Base-by-base conservation (phyloP, 2,329 filamentous ascomycete genomes). In the Gyromitra esculenta region DNA sequence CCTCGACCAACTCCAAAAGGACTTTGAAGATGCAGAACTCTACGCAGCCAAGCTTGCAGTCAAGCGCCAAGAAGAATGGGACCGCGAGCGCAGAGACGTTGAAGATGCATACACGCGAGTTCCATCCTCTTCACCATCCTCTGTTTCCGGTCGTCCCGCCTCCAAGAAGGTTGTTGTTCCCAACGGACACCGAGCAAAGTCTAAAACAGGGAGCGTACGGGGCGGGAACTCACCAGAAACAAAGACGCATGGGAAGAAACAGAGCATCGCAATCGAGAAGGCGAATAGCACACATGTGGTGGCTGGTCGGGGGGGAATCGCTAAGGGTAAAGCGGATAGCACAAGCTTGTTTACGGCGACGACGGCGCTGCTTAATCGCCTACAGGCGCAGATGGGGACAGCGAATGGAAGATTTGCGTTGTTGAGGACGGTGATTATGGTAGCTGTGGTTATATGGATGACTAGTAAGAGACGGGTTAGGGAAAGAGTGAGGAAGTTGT, bases 1-100 rank as follows among this genome's bases (percentile, higher is more conserved):
- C 3, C 86, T 98, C 15, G 90, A 96, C 82, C 91, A 89, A 68
- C 86, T 98, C 39, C 91, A 92, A 80, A 94, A 97, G 79, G 94
- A 97, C 82, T 92, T 92, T 81, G 88, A 91, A 72, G 89, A 91
- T 76, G 89, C 90, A n/a, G 90, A 91, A 79, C 86, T 89, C 76
- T 85, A 87, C 13, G 88, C 89, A 66, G 86, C 87, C 82, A 84
- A 92, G 87, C 82, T 89, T 80, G 80, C 91, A 87, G 84, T 90
- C 86, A 85, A 87, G 74, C 87, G 87, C 70, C 85, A 88, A 71
- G 87, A 87, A 79, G 86, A 89, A 79, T 82, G 88, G 39, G 83
- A 86, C 77, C 83, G 85, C 59, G 85, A 87, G 82, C 79, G 85
- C 82, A 81, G 85, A 87, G 74, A 77, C n/a, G 79, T 74, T 7